Evolutionary conservation across 2,329 filamentous ascomycete genomes (phyloP).

Genomic region (Colletotrichum abscissum): DNA sequence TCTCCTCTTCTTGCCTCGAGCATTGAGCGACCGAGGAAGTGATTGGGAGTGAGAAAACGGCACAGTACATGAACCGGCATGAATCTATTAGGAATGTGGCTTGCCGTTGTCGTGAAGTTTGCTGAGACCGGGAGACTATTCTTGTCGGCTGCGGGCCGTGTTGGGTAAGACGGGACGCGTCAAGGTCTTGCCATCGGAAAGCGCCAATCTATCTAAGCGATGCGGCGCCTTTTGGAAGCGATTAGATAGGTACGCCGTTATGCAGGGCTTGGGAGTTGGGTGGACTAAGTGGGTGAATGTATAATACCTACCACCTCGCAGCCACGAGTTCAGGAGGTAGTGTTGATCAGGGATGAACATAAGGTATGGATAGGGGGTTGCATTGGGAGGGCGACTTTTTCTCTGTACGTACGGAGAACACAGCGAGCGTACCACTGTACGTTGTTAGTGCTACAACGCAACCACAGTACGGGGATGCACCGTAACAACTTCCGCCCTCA

Average conservation of each 20-base stretch:
- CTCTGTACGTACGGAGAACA: neutral
- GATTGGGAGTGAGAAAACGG: neutral
- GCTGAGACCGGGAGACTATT: neutral
- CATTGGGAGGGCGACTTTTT: slow-evolving; percentile 2
- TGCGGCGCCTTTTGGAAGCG: neutral
- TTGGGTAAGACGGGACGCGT: slow-evolving; percentile 28
- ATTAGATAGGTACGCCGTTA: neutral
- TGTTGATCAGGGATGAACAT: slow-evolving; percentile 15
- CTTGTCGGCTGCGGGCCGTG: slow-evolving; percentile 8
- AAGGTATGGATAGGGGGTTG: slow-evolving; percentile 13
- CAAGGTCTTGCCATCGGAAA: neutral
- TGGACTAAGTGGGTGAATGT: neutral
- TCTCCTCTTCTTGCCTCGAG: neutral
- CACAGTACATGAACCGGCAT: neutral
- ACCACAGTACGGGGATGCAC: neutral
- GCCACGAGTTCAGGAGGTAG: slow-evolving; percentile 2
- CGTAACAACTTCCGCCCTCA: slow-evolving; percentile 9
- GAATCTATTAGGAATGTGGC: slow-evolving; percentile 9
- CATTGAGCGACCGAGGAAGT: neutral
- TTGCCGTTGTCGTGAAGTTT: neutral
- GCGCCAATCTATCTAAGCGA: slow-evolving; percentile 19
- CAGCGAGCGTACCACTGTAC: neutral
- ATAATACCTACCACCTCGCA: neutral
- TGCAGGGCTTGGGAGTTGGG: neutral
- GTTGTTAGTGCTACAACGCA: neutral